phyloP scores from a whole-genome alignment of 1,139 yeast species.

The Arxiozyma telluris region DNA sequence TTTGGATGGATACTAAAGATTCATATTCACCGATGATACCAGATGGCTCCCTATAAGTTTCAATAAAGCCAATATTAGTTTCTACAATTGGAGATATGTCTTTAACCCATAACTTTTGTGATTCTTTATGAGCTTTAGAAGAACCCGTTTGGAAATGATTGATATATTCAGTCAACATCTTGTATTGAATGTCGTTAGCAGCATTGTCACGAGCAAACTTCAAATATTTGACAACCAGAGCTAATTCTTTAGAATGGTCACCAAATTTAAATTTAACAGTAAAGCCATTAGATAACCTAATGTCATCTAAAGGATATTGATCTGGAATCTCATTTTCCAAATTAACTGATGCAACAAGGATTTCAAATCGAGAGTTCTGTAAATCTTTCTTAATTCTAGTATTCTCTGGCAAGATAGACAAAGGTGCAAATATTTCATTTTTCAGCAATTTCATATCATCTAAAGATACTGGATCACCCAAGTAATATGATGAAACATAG shows the following conservation, averaged over 20 bases:
- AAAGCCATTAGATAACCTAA: conserved; percentile 32
- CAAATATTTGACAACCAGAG: conserved; percentile 47
- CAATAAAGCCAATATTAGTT: conserved; percentile 82
- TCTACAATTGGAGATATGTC: conserved; percentile 78
- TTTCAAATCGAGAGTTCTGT: conserved; percentile 36
- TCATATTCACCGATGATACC: conserved; percentile 95
- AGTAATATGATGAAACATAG: conserved; percentile 66
- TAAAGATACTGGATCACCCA: conserved; percentile 40
- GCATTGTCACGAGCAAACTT: conserved; percentile 50
- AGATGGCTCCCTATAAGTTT: conserved; percentile 84
- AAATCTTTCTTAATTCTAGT: conserved; percentile 53
- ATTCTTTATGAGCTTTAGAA: conserved; percentile 73
- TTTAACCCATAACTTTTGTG: conserved; percentile 82
- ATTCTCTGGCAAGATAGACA: conserved; percentile 73
- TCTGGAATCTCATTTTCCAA: conserved; percentile 33
- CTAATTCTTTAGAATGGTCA: conserved; percentile 62
- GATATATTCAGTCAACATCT: conserved; percentile 57
- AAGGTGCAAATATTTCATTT: conserved; percentile 44
- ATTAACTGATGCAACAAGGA: conserved; percentile 54
- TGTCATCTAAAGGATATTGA: conserved; percentile 36
- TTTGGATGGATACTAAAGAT: conserved; percentile 86
- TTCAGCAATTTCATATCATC: conserved; percentile 60
- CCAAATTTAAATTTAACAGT: conserved; percentile 53
- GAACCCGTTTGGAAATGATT: conserved; percentile 73
- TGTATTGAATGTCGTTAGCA: conserved; percentile 63